Evolutionary conservation across 352 stramenopile species (phyloP), one percentile per base, ranked within the genome.

Genomic region (Lagenidium sp.): DNA sequence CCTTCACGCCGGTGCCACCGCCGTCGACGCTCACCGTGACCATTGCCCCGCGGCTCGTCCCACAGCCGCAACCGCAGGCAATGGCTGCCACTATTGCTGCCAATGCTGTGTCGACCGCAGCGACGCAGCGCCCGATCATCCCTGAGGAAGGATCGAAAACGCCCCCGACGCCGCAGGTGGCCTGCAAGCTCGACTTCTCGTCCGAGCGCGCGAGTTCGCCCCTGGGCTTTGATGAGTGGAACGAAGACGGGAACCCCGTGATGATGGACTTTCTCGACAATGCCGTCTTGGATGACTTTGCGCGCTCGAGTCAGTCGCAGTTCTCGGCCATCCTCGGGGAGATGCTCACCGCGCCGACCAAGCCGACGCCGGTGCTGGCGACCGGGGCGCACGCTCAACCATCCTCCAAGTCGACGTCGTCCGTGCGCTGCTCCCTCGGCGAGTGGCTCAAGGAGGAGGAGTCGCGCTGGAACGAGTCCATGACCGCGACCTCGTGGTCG

Each of bases 211-310:
- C 65, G 0, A 41, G 70, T 23, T 86, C 70, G 11, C 68, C 68
- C 4, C 47, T 86, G 39, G 72, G 74, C 50, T 74, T 78, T 29
- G 68, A 82, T 38, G 68, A 82, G 38, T 86, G 70, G 71, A 72
- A 60, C 31, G 61, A 83, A 26, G 53, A 66, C 16, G 43, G 53
- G 24, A 44, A 47, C 0, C 44, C 55, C 10, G 44, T 55, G 12
- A 67, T 67, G 22, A 61, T 56, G n/a, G 61, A 58, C 25, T 61
- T 78, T 26, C 48, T 80, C 26, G 65, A 80, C 35, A 62, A 54
- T 20, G 55, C 74, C 34, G 47, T 68, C 25, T 50, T 81, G 32
- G 53, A 57, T 21, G 60, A 77, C 35, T 60, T 76, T 28, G 72
- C 65, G 21, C 68, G 74, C 35, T 50, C 50, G 6, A 53, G 68